These are phyloP conservation scores for Acmispon strigosus DNA, from an alignment of 306 rosid genomes.

Conservation along the genomic window DNA sequence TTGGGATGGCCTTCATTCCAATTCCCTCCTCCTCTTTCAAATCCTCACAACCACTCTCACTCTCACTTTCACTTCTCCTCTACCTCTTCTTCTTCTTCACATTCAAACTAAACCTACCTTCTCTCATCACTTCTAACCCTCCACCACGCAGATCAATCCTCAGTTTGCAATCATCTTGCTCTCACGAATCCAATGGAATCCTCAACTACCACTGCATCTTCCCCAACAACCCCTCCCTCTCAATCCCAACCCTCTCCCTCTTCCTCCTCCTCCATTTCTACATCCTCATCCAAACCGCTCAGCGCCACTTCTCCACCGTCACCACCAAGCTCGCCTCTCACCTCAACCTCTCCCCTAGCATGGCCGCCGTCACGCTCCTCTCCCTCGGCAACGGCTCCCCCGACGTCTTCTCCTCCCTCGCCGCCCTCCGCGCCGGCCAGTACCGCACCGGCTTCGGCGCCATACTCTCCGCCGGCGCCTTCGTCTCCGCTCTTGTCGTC, in stretches of 20 bases:
- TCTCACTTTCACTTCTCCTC: not conserved
- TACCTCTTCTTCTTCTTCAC: slow-evolving; percentile 37
- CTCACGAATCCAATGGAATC: slow-evolving; percentile 49
- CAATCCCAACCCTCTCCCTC: slow-evolving; percentile 47
- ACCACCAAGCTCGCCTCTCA: slow-evolving; percentile 68
- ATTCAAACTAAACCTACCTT: slow-evolving; percentile 4
- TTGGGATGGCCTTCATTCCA: slow-evolving; percentile 3
- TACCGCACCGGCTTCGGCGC: slow-evolving; percentile 87
- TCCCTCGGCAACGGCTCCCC: slow-evolving; percentile 94
- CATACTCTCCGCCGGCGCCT: slow-evolving; percentile 86
- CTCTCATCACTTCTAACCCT: not conserved
- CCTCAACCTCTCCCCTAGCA: slow-evolving; percentile 66
- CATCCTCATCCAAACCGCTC: slow-evolving; percentile 86
- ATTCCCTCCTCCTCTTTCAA: slow-evolving; percentile 17
- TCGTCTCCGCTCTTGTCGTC: slow-evolving; percentile 86
- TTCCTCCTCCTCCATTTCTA: slow-evolving; percentile 71
- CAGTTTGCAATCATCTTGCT: not conserved
- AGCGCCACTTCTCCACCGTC: slow-evolving; percentile 71
- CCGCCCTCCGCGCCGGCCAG: slow-evolving; percentile 78
- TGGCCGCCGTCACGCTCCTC: slow-evolving; percentile 89
- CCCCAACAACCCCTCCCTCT: slow-evolving; percentile 22
- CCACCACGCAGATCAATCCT: slow-evolving; percentile 45
- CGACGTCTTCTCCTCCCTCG: slow-evolving; percentile 77
- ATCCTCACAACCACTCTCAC: not conserved
- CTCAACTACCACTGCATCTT: slow-evolving; percentile 48